Conservation (phyloP, 2,329 filamentous ascomycete species). For the Chrysoporthe deuterocubensis region DNA sequence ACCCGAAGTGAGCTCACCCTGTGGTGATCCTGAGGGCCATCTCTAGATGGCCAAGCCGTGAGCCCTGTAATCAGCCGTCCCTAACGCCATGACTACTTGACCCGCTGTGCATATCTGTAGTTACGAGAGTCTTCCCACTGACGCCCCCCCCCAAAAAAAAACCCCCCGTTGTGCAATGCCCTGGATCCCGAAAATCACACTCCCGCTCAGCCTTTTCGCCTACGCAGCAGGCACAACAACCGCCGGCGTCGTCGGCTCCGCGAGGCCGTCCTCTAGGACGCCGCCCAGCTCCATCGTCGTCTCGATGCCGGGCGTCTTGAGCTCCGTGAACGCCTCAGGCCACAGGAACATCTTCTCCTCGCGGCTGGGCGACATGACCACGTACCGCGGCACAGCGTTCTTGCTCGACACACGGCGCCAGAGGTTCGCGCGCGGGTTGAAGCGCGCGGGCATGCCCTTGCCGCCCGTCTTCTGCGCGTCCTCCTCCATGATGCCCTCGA, state of each 20-base stretch:
- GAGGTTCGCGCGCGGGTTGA: constrained; percentile 71
- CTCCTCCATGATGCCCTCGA: constrained; percentile 60
- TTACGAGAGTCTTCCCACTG: not conserved
- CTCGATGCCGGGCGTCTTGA: constrained; percentile 39
- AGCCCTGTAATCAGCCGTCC: not conserved
- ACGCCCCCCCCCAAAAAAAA: not conserved
- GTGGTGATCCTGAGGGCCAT: too few species aligned
- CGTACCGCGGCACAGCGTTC: constrained; percentile 49
- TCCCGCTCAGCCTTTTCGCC: too few species aligned
- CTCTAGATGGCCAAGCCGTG: not conserved
- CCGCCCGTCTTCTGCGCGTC: constrained; percentile 66
- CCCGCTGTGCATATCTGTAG: not conserved
- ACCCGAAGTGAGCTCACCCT: too few species aligned
- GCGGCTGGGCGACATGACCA: constrained; percentile 45
- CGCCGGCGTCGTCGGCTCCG: constrained; percentile 5
- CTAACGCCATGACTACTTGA: not conserved
- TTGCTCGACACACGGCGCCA: constrained; percentile 67
- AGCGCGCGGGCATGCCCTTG: constrained; percentile 60
- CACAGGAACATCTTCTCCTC: constrained; percentile 68
- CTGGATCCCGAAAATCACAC: not conserved
- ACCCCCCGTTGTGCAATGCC: constrained; percentile 10
- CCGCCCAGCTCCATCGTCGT: constrained; percentile 28
- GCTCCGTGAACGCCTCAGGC: constrained; percentile 61
- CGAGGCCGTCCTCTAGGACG: constrained; percentile 13
- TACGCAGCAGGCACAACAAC: constrained; percentile 25